These are phyloP conservation scores for Chrysoporthe deuterocubensis DNA, from an alignment of 2,329 filamentous ascomycete genomes.

Conservation along the genomic window DNA sequence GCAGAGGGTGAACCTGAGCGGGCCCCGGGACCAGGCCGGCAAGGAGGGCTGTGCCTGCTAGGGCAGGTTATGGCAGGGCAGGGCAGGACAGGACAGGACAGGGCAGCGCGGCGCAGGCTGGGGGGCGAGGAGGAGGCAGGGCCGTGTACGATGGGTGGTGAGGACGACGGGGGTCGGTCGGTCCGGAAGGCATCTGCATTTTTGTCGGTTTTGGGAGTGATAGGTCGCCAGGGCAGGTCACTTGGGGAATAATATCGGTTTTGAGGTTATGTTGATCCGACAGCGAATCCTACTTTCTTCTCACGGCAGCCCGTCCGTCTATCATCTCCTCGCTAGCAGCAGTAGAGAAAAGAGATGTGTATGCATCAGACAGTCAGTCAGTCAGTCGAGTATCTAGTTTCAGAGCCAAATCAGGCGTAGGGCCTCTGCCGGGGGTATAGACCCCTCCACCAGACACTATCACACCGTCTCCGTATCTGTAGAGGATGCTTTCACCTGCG, in stretches of 20 bases:
- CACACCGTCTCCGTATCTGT: no score
- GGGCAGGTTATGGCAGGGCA: conserved; percentile 28
- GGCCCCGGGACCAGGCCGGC: conserved; percentile 71
- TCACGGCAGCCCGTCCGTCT: background rate
- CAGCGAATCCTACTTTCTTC: conserved; percentile 26
- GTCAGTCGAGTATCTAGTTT: no score
- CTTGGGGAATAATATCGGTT: conserved; percentile 26
- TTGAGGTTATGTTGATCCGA: conserved; percentile 20
- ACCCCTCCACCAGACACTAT: no score
- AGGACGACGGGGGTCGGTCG: background rate
- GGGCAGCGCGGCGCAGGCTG: no score
- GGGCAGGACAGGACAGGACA: background rate
- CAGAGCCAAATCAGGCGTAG: no score
- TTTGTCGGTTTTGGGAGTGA: conserved; percentile 10
- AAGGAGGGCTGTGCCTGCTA: conserved; percentile 94
- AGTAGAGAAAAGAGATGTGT: no score
- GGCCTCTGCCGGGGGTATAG: no score
- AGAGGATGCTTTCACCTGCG: no score
- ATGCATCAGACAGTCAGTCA: no score
- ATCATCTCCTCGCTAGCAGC: no score
- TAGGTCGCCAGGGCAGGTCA: conserved; percentile 26
- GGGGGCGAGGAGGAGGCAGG: background rate
- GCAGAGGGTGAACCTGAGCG: conserved; percentile 81
- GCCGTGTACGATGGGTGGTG: background rate
- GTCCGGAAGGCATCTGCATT: conserved; percentile 26